Conservation (phyloP, 2,329 filamentous ascomycete species). For the Ophiostoma tasmaniense region DNA sequence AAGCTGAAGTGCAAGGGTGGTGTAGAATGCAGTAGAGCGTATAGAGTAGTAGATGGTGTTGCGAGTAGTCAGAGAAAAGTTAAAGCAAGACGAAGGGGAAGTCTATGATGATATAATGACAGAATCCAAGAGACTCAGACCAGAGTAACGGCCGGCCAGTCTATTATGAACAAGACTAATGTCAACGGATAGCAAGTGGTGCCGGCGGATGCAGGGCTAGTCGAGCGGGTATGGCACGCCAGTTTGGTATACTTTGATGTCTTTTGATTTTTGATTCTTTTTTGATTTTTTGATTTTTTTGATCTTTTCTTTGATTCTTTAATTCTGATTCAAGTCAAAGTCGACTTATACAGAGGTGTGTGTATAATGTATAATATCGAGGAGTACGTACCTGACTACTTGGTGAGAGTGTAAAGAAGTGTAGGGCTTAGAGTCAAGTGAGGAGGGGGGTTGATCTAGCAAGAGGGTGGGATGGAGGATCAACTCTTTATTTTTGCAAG, state of each 20-base stretch:
- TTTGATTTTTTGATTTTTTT: too few species aligned
- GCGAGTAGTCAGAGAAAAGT: not conserved
- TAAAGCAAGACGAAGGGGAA: not conserved
- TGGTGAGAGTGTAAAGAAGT: not conserved
- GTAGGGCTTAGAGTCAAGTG: not conserved
- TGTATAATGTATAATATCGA: not conserved
- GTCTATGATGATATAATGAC: constrained; percentile 16
- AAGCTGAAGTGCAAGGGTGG: not conserved
- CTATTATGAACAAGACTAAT: not conserved
- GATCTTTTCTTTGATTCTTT: too few species aligned
- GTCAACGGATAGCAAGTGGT: not conserved
- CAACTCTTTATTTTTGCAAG: not conserved
- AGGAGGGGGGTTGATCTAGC: not conserved
- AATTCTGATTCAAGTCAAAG: not conserved
- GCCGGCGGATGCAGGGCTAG: not conserved
- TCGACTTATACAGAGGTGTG: not conserved
- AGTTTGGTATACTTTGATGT: not conserved
- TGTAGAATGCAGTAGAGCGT: too few species aligned
- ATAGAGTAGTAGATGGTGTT: too few species aligned
- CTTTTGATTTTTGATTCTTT: too few species aligned
- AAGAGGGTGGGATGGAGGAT: not conserved
- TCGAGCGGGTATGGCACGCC: not conserved
- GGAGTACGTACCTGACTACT: not conserved
- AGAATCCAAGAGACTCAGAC: not conserved
- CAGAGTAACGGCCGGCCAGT: not conserved